Percentiles rank a stretch among this genome's conserved stretches.
These are phyloP conservation scores for Alternaria solani DNA, from an alignment of 2,329 filamentous ascomycete species.

Conservation along the genomic window DNA sequence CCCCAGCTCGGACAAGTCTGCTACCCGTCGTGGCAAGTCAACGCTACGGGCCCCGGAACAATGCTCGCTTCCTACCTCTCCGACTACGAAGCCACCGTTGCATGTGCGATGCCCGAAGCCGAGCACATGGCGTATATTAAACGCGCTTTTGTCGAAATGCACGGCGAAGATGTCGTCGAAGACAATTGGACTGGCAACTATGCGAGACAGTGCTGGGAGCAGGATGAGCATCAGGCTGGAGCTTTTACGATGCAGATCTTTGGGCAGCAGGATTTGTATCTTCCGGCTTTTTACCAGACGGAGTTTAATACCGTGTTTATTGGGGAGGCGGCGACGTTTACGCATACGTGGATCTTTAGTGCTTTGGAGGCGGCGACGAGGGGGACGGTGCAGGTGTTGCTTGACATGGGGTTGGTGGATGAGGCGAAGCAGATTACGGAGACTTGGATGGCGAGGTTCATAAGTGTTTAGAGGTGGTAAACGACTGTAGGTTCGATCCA, in stretches of 20 bases:
- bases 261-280: constrained; percentile 71
- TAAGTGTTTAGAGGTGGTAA: constrained; percentile 33
- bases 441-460: constrained; percentile 73
- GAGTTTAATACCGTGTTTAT: constrained; percentile 71
- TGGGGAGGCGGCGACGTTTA: constrained; percentile 63
- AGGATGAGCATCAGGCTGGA: constrained; percentile 65
- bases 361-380: constrained; percentile 70
- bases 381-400: constrained; percentile 67
- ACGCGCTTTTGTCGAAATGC: constrained; percentile 69
- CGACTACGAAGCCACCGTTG: constrained; percentile 1
- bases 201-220: constrained; percentile 68
- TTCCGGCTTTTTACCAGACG: constrained; percentile 73
- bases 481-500: too few relatives aligned
- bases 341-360: constrained; percentile 71
- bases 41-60: constrained; percentile 63
- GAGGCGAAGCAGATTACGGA: constrained; percentile 69
- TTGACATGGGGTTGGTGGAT: constrained; percentile 69
- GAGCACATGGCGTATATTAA: constrained; percentile 67
- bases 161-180: constrained; percentile 61
- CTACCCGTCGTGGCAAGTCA: constrained; percentile 72
- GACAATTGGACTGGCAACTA: constrained; percentile 70
- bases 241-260: constrained; percentile 67
- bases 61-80: constrained; percentile 54
- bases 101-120: not conserved
- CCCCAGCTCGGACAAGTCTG: constrained; percentile 66